Evolutionary conservation across 106 monocot genomes (phyloP).

Genomic region (Acorus gramineus): DNA sequence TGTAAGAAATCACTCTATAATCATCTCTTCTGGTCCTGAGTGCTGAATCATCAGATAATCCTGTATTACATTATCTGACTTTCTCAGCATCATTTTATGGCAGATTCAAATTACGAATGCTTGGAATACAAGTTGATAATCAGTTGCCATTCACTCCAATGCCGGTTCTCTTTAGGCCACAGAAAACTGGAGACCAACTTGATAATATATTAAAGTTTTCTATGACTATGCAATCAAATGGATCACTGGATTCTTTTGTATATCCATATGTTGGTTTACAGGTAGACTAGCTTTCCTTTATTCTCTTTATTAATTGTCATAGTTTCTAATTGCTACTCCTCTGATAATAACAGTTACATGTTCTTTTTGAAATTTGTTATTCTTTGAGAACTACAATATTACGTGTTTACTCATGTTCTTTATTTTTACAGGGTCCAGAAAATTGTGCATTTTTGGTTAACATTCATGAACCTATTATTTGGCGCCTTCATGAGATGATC

Average conservation of each 20-base stretch:
- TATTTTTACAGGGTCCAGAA: slow-evolving; percentile 51
- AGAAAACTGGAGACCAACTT: slow-evolving; percentile 37
- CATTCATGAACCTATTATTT: slow-evolving; percentile 96
- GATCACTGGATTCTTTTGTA: slow-evolving; percentile 60
- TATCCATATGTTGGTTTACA: slow-evolving; percentile 85
- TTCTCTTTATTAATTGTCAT: not conserved
- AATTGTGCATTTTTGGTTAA: slow-evolving; percentile 73
- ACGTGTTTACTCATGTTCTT: not conserved
- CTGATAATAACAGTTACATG: too few relatives aligned
- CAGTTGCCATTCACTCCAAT: slow-evolving; percentile 89
- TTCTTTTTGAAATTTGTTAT: too few relatives aligned
- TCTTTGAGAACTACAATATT: too few relatives aligned
- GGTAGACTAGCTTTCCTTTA: slow-evolving; percentile 17
- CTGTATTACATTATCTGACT: not conserved
- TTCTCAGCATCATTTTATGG: slow-evolving; percentile 9
- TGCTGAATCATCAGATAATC: too few relatives aligned
- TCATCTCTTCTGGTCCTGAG: too few relatives aligned
- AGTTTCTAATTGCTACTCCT: too few relatives aligned
- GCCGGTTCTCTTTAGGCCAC: slow-evolving; percentile 85
- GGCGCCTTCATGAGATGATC: slow-evolving; percentile 95
- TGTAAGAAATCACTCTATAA: too few relatives aligned
- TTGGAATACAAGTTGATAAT: slow-evolving; percentile 76
- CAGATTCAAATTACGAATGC: slow-evolving; percentile 81
- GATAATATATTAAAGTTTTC: slow-evolving; percentile 76
- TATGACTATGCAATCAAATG: slow-evolving; percentile 70